Conservation (phyloP, 371 early-diverging fungal species). For the Mucor irregularis region DNA sequence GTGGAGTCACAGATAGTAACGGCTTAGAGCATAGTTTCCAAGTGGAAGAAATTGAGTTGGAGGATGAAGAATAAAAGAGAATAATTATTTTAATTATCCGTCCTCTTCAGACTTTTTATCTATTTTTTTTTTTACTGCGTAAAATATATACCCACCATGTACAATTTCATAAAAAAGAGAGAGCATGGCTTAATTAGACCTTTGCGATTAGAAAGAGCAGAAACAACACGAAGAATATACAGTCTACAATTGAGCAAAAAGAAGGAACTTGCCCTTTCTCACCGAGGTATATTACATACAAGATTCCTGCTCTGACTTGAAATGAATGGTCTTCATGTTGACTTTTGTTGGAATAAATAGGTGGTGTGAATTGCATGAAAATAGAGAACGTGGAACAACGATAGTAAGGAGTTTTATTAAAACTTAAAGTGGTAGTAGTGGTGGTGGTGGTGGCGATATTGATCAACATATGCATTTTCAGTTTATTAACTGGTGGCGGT, state of each 20-base stretch:
- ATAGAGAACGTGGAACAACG: constrained; percentile 60
- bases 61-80: constrained; percentile 10
- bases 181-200: constrained; percentile 37
- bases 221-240: constrained; percentile 38
- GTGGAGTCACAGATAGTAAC: constrained; percentile 37
- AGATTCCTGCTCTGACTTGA: background rate
- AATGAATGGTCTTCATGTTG: too few relatives aligned
- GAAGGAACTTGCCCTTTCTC: constrained; percentile 38
- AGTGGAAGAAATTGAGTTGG: constrained; percentile 20
- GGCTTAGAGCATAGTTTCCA: constrained; percentile 33
- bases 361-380: constrained; percentile 55
- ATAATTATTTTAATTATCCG: background rate
- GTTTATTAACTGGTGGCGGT: constrained; percentile 69
- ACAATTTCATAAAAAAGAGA: constrained; percentile 36
- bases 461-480: constrained; percentile 6
- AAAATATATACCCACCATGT: constrained; percentile 26
- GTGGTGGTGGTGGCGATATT: too few relatives aligned
- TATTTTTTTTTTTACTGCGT: too few relatives aligned
- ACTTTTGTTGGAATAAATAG: too few relatives aligned
- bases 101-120: too few relatives aligned
- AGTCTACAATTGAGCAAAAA: constrained; percentile 32
- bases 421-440: background rate
- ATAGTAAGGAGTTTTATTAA: constrained; percentile 50
- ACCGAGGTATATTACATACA: constrained; percentile 32
- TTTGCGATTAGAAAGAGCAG: constrained; percentile 33